Evolutionary conservation across 2,329 filamentous ascomycete species (phyloP).

Genomic region (Stemphylium beticola): DNA sequence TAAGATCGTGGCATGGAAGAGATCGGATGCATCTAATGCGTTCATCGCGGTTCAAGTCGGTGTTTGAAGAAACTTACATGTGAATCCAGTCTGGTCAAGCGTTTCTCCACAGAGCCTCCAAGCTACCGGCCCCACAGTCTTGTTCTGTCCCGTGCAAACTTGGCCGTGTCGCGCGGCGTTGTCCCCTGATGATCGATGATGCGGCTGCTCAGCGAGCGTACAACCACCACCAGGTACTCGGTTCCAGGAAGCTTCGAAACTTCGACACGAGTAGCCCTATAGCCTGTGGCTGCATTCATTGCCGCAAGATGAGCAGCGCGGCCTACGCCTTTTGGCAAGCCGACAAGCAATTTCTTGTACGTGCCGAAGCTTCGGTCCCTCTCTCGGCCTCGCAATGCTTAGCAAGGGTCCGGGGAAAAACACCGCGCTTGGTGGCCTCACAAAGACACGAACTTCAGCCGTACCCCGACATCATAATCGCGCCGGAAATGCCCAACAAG

Average conservation of each 20-base stretch:
- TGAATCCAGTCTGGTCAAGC: neutral
- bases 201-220: neutral
- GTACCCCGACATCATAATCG: constrained; percentile 11
- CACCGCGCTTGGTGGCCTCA: constrained; percentile 6
- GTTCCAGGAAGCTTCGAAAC: neutral
- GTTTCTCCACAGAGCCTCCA: constrained; percentile 10
- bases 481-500: constrained; percentile 1
- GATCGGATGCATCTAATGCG: neutral
- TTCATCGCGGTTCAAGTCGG: neutral
- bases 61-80: neutral
- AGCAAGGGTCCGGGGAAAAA: neutral
- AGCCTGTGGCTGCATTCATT: neutral
- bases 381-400: constrained; percentile 7
- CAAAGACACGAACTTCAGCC: neutral
- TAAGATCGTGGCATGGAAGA: neutral
- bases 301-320: neutral
- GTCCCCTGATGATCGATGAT: constrained; percentile 5
- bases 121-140: constrained; percentile 7
- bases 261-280: neutral
- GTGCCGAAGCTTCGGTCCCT: constrained; percentile 8
- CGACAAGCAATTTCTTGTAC: constrained; percentile 11
- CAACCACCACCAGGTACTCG: neutral
- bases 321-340: constrained; percentile 14
- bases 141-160: neutral
- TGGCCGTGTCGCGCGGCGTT: constrained; percentile 1